These are phyloP conservation scores for Yarrowia hollandica DNA, from an alignment of 805 yeast genomes.

Conservation along the genomic window DNA sequence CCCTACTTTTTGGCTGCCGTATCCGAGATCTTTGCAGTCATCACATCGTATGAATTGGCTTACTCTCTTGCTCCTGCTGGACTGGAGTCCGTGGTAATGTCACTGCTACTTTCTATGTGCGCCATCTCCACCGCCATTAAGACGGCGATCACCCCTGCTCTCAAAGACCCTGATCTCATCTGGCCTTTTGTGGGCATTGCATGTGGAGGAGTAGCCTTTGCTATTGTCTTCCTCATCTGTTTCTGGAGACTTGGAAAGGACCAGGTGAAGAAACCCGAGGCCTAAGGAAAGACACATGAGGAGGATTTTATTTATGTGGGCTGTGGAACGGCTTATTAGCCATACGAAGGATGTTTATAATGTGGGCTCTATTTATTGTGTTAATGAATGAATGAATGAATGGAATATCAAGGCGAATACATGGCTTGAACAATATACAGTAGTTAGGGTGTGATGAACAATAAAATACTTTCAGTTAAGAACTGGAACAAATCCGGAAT, in stretches of 20 bases:
- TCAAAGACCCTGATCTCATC: conserved; percentile 47
- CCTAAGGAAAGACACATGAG: not conserved
- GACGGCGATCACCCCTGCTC: conserved; percentile 46
- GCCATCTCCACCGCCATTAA: conserved; percentile 46
- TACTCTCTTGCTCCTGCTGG: conserved; percentile 53
- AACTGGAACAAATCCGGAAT: too few relatives aligned
- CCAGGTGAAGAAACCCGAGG: not conserved
- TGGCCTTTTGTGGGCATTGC: conserved; percentile 49
- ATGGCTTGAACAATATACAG: too few relatives aligned
- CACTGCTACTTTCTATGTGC: conserved; percentile 39
- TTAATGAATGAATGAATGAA: too few relatives aligned
- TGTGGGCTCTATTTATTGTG: not conserved
- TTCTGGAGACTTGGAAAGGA: conserved; percentile 6
- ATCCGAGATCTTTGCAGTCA: conserved; percentile 55
- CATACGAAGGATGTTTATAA: not conserved
- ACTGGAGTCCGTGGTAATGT: conserved; percentile 54
- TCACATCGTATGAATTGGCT: conserved; percentile 56
- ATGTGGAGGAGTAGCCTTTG: conserved; percentile 43
- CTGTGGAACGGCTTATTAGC: not conserved
- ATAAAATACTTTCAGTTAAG: too few relatives aligned
- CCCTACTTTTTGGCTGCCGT: conserved; percentile 49
- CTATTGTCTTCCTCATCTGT: conserved; percentile 31
- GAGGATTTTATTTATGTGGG: not conserved
- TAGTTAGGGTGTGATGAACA: too few relatives aligned
- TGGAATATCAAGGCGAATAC: too few relatives aligned